Evolutionary conservation across 2,329 filamentous ascomycete species (phyloP).

Genomic region (Cordyceps fumosorosea): DNA sequence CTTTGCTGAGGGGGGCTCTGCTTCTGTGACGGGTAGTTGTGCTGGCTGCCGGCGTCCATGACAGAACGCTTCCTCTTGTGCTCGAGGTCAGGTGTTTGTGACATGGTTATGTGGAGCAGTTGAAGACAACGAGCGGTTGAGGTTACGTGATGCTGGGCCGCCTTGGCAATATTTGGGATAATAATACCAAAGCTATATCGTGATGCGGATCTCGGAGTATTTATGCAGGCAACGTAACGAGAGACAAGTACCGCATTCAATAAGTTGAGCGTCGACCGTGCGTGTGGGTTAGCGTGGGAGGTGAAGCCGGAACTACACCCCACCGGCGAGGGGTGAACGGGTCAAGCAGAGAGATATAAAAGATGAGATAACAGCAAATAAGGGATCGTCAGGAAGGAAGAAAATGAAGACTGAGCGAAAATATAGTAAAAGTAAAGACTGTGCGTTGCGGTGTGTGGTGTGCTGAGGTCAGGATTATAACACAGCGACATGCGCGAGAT

Average conservation of each 20-base stretch:
- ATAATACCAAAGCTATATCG: not conserved
- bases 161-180: not conserved
- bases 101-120: conserved; percentile 1
- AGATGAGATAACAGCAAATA: not conserved
- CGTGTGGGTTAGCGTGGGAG: not conserved
- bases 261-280: not conserved
- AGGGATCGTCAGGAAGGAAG: not conserved
- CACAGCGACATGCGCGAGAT: not conserved
- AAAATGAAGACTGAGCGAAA: not conserved
- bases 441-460: not conserved
- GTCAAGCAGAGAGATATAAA: not conserved
- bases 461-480: not conserved
- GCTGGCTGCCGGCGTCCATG: conserved; percentile 1
- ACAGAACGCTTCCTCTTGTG: conserved; percentile 13
- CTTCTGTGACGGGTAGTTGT: conserved; percentile 1
- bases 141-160: not conserved
- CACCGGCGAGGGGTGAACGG: not conserved
- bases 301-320: not conserved
- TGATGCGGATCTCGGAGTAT: conserved; percentile 1
- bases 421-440: conserved; percentile 1
- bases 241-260: not conserved
- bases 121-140: not conserved
- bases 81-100: conserved; percentile 13
- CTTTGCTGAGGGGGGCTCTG: not conserved
- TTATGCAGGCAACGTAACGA: not conserved